phyloP scores from a whole-genome alignment of 768 basidiomycete genomes.

The Mycena polygramma region DNA sequence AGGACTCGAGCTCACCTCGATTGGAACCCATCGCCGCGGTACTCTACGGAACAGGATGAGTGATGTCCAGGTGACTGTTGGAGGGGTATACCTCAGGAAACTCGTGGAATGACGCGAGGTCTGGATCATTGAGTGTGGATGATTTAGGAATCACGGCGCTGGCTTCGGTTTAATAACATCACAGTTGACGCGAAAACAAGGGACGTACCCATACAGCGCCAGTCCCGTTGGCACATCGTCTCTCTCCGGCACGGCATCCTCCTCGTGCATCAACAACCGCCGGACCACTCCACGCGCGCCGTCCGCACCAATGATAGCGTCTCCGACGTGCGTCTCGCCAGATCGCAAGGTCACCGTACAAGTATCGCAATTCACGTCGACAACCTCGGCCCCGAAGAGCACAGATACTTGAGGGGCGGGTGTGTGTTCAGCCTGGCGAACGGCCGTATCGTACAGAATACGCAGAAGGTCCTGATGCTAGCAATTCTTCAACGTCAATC shows the following conservation, averaged over 20 bases:
- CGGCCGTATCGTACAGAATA: slow-evolving; percentile 14
- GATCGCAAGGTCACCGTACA: slow-evolving; percentile 17
- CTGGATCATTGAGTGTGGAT: not conserved
- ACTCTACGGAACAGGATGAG: not conserved
- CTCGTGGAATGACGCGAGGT: slow-evolving; percentile 4
- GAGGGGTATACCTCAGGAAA: not conserved
- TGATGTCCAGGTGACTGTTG: not conserved
- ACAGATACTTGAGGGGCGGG: not conserved
- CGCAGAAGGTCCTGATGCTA: slow-evolving; percentile 21
- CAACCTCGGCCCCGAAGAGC: slow-evolving; percentile 19
- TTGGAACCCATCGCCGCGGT: slow-evolving; percentile 17
- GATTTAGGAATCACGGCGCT: slow-evolving; percentile 8
- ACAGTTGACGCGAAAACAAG: not conserved
- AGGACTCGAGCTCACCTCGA: slow-evolving; percentile 8
- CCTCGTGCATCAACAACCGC: slow-evolving; percentile 12
- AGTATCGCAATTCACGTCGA: not conserved
- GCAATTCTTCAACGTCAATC: not conserved
- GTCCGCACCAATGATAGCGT: slow-evolving; percentile 28
- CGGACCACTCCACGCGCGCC: slow-evolving; percentile 19
- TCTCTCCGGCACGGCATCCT: not conserved
- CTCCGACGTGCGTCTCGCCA: slow-evolving; percentile 11
- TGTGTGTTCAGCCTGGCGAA: not conserved
- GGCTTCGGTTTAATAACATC: not conserved
- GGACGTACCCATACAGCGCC: slow-evolving; percentile 3
- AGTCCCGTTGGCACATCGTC: not conserved